These are phyloP conservation scores for Alternaria longipes DNA, from an alignment of 2,329 filamentous ascomycete species.

Conservation along the genomic window DNA sequence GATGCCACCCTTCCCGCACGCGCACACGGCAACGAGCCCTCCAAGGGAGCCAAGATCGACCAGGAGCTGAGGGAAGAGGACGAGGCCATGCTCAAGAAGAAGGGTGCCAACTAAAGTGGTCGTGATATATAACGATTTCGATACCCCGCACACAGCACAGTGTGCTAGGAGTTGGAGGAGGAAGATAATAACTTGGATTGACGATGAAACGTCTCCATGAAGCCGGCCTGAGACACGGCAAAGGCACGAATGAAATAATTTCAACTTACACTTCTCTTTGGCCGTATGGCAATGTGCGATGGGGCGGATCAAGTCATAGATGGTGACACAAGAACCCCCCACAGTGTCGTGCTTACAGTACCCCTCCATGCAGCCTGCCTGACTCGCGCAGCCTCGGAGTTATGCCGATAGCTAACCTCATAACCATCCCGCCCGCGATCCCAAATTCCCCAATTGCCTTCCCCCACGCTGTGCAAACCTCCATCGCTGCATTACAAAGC, in stretches of 20 bases:
- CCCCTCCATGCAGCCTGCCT: conserved; percentile 20
- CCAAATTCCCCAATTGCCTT: conserved; percentile 10
- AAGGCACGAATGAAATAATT: conserved; percentile 18
- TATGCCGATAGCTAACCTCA: conserved; percentile 12
- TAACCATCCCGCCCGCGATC: conserved; percentile 3
- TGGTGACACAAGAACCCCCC: conserved; percentile 17
- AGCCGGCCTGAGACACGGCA: conserved; percentile 11
- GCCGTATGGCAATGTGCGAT: neutral
- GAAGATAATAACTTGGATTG: conserved; percentile 19
- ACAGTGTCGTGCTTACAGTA: conserved; percentile 20
- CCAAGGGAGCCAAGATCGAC: conserved; percentile 76
- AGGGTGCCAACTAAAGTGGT: conserved; percentile 56
- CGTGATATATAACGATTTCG: conserved; percentile 8
- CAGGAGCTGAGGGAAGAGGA: conserved; percentile 74
- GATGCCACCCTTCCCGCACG: conserved; percentile 69
- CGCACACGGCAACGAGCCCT: conserved; percentile 77
- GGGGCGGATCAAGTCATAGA: conserved; percentile 6
- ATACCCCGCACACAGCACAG: conserved; percentile 20
- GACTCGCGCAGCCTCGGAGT: conserved; percentile 30
- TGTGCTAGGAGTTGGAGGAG: conserved; percentile 18
- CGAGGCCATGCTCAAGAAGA: conserved; percentile 69
- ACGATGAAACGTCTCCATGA: conserved; percentile 16
- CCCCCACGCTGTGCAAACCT: neutral
- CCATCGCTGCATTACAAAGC: conserved; percentile 15
- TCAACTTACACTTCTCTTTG: neutral